Base-by-base conservation (phyloP, 1,284 basidiomycete genomes). In the Cystobasidium pallidum region DNA sequence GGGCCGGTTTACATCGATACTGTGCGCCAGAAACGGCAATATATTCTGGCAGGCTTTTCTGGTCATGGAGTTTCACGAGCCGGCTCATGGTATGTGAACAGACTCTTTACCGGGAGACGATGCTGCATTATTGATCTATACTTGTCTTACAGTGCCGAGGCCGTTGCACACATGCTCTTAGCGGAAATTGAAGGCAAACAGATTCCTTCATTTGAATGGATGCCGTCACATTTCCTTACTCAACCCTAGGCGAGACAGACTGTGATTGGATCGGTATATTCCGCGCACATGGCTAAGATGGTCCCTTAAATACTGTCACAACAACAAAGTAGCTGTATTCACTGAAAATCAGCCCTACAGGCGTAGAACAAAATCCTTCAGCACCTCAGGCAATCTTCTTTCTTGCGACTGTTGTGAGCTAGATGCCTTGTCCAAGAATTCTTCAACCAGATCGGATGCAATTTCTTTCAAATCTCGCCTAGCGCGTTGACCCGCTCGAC, bases 21-120 rank as follows among this genome's bases (percentile, higher is more conserved):
- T 0, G 64, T 74, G 6, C 75, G 77, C 0, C 41, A 75, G 6
- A 34, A 66, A 19, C 88, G 88, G 0, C 89, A 92, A 75, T 92
- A 86, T 75, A 86, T 92, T 21, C 83, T 88, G 1, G 90, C 88
- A 0, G 91, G 91, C 8, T 91, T 87, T 77, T 84, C 85, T 0
- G 90, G 90, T 0, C 90, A 91, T 76, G 91, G 91, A 3, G 92
- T 92, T 89, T 87, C 89, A 3, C 85, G 89, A 1, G 87, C 89
- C 0, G 90, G 85, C 77, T 86, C 84, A 51, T 91, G 89, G 88
- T 89, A 77, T 61, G 85, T 61, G 36, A 39, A 39, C 36, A 39
- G 36, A 4, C 13, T 28, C 43, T 13, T 62, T 67, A 32, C 52
- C 45, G 10, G 66, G 32, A 28, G 8, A 54, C 41, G 47, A 66